Evolutionary conservation across 306 rosid species (phyloP), one percentile per base, ranked within the genome.

Genomic region (Abrus pulchellus): DNA sequence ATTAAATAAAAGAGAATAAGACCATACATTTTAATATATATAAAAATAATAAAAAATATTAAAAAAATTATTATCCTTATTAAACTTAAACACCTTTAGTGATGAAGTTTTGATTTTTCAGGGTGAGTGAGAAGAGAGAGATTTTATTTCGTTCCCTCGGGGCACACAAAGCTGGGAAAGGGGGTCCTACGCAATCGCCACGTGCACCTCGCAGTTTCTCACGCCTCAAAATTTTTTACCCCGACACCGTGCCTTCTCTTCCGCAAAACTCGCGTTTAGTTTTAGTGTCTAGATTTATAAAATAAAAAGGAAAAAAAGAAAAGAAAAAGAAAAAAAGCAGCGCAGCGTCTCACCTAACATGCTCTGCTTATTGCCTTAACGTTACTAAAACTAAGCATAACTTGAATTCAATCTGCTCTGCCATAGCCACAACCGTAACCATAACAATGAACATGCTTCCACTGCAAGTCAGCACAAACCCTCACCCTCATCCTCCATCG

Each of bases 391-490:
- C 6, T 20, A 7, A 57, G 9, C 47, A 7, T n/a, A 10, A 9
- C 57, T 6, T 36, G 44, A 7, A 52, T 62, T 64, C 81, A 11
- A 75, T 32, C 32, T 53, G 8, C 59, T 34, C 2, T 50, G 12
- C 64, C 50, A 12, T 14, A 28, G 2, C 55, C 77, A 33, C 3
- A 59, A 44, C 38, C 67, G 6, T 6, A 9, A 7, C 0, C 40
- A 44, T 32, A 13, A 6, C 34, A 66, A 27, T 11, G 14, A 66
- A 77, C 59, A 91, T 93, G 99, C 76, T 62, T 75, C 70, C 87
- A 76, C 89, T 93, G 65, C 93, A 91, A 50, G 75, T 88, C 66
- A 53, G 64, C 56, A 53, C 73, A 55, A 84, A 50, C 38, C 69
- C 75, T n/a, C 83, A 13, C 11, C 83, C 28, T 11, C 20, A 20